phyloP scores from a whole-genome alignment of 2,329 filamentous ascomycete species.

The Fusarium sp. region DNA sequence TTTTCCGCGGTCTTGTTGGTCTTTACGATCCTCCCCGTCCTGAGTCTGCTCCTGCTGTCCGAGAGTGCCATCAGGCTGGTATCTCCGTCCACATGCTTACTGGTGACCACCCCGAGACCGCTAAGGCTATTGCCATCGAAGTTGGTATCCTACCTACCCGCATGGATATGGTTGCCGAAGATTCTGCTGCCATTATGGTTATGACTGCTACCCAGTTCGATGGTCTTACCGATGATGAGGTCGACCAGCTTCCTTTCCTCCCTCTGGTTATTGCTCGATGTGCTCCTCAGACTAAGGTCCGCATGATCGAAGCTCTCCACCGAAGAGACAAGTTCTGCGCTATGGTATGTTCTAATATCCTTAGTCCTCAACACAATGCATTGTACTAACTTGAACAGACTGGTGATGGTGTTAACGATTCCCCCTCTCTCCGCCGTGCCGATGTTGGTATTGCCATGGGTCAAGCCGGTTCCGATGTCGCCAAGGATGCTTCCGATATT shows the following conservation, averaged over 20 bases:
- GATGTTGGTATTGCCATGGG: constrained; percentile 81
- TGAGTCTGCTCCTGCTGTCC: constrained; percentile 73
- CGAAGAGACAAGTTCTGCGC: constrained; percentile 74
- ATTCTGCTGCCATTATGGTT: constrained; percentile 70
- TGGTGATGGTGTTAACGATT: constrained; percentile 81
- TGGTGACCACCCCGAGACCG: constrained; percentile 74
- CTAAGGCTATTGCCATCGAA: constrained; percentile 71
- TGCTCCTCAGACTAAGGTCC: constrained; percentile 77
- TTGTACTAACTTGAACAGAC: constrained; percentile 57
- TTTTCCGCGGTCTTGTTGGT: constrained; percentile 76
- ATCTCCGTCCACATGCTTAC: constrained; percentile 78
- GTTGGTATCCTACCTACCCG: constrained; percentile 70
- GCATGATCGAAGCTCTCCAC: constrained; percentile 81
- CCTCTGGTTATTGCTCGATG: constrained; percentile 78
- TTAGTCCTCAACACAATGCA: neutral
- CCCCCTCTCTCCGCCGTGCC: constrained; percentile 75
- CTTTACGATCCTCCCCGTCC: constrained; percentile 79
- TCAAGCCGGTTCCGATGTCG: constrained; percentile 72
- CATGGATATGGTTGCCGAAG: constrained; percentile 63
- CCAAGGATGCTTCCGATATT: constrained; percentile 75
- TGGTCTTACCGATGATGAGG: constrained; percentile 71
- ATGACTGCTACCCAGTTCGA: constrained; percentile 76
- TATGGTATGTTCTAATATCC: constrained; percentile 61
- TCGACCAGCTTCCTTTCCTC: constrained; percentile 73
- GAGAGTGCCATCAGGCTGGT: constrained; percentile 71